Base-by-base conservation (phyloP, 352 stramenopile species). In the Pythium apleroticum region DNA sequence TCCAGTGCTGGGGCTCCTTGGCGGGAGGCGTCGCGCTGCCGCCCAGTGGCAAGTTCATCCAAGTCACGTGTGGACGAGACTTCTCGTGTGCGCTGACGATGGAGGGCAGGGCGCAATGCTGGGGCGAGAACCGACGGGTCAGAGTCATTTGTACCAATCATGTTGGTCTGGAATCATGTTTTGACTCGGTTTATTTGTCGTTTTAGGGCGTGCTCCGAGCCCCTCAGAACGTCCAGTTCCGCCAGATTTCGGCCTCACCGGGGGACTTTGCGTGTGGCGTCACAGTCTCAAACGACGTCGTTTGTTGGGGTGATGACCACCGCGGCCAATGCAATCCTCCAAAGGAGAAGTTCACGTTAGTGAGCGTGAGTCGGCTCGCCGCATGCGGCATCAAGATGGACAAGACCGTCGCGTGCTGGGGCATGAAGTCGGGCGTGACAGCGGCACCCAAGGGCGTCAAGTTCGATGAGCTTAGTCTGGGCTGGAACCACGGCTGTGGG, bases 241-340 rank as follows among this genome's bases (percentile, higher is more conserved):
- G 75, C 31, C 83, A 92, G 57, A 84, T 91, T 63, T 90, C 83
- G 15, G 74, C 77, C 1, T 84, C 81, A 0, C 69, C 83, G 0
- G 81, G 83, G 3, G 78, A 88, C 22, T 90, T 92, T 52, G 76
- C 66, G 2, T 91, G 84, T 41, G 84, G 82, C 35, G 77, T 93
- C 27, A 91, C 76, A 0, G 69, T 73, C 9, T 65, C 80, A 35
- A 76, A 88, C 28, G 68, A 69, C 15, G 57, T 90, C 22, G 62
- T 65, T 15, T 96, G 87, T 55, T 94, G 87, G 87, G 87, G 86
- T 10, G 81, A 90, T 58, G 90, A 94, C 54, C 72, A 88, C 41
- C 78, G 81, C 41, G 76, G 73, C 8, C 83, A 96, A 71, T 71
- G 73, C 17, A 63, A 63, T 5, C 76, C 81, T 3, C 82, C 86